Base-by-base conservation (phyloP, 441 rosid genomes). In the Gossypium schwendimanii region DNA sequence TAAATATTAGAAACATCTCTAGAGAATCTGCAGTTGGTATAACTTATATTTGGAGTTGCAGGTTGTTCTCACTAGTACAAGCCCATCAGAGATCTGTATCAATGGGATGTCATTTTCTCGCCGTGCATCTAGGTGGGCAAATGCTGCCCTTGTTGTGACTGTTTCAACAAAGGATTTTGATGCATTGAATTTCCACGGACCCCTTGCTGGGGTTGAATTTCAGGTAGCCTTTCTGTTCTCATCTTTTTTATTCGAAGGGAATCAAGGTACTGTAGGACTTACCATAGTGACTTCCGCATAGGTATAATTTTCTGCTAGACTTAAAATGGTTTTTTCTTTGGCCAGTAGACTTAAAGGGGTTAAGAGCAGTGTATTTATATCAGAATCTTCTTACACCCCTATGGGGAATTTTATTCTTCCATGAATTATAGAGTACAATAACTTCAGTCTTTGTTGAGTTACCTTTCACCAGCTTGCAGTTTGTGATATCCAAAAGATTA, bases 101-200 rank as follows among this genome's bases (percentile, higher is more conserved):
- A 94, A 94, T 45, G 98, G 96, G 77, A 94, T 94, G 98, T 90
- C 98, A 49, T 94, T 94, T 80, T 94, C 97, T 81, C 91, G 91
- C 8, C 95, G 96, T 73, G 83, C 97, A 75, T 94, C 98, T 61
- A 92, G 83, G 69, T 94, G 97, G 97, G 98, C 97, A 59, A 94
- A 92, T 84, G 97, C 98, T 80, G 97, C 96, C 63, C 86, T 94
- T 39, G 97, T 84, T 47, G 91, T 88, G 77, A 84, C 89, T 18
- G 94, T 92, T 58, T 90, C 98, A 50, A 61, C 80, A 31, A 76
- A 73, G 75, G 97, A 94, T 83, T 87, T 92, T 80, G 83, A 88
- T 70, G 77, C 84, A 70, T 82, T 89, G 66, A 79, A 85, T 80
- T 86, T 90, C 72, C 82, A 53, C 52, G 97, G 97, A 67, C 97